Conservation (phyloP, 2,329 filamentous ascomycete species). For the Beauveria bassiana region DNA sequence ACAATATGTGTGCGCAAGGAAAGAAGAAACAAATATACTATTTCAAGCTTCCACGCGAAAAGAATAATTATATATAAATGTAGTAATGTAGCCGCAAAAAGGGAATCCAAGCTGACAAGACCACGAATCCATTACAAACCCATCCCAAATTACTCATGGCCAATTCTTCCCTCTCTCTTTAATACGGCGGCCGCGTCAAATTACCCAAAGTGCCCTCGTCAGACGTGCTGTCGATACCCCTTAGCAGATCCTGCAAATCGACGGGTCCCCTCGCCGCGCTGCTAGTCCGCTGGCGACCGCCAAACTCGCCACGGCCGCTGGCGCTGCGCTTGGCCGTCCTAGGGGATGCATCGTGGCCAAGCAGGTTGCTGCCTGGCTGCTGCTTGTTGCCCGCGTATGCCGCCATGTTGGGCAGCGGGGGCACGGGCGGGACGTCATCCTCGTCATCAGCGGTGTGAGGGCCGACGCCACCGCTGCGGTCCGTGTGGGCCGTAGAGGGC, state of each 20-base stretch:
- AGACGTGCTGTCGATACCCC: constrained; percentile 41
- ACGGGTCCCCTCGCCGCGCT: constrained; percentile 23
- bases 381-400: constrained; percentile 18
- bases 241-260: constrained; percentile 41
- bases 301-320: constrained; percentile 33
- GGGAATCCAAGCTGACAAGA: background rate
- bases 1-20: background rate
- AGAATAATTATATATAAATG: background rate
- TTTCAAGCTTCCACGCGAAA: background rate
- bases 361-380: constrained; percentile 15
- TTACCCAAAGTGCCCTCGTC: constrained; percentile 39
- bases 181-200: constrained; percentile 43
- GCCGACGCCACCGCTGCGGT: background rate
- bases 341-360: constrained; percentile 20
- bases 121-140: background rate
- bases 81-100: background rate
- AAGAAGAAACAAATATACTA: background rate
- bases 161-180: constrained; percentile 10
- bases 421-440: constrained; percentile 45
- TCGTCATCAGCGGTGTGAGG: constrained; percentile 18
- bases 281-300: constrained; percentile 24
- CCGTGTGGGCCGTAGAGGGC: constrained; percentile 7
- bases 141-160: background rate
- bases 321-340: constrained; percentile 27
- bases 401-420: constrained; percentile 40